Base-by-base conservation (phyloP, 2,329 filamentous ascomycete species). In the Orbilia ellipsospora region DNA sequence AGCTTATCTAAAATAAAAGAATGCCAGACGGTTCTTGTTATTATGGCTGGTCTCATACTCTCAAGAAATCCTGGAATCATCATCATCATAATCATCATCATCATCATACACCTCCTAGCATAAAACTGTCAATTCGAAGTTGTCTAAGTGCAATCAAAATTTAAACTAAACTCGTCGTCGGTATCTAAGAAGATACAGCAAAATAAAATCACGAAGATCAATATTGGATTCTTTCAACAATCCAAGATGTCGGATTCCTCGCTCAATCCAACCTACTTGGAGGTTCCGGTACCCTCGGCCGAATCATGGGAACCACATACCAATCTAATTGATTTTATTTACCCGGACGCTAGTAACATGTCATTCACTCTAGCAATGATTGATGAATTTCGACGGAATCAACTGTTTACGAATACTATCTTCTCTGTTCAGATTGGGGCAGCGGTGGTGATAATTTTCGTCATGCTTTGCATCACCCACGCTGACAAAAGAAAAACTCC, bases 361-460 rank as follows among this genome's bases (percentile, higher is more conserved):
- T 77, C 78, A n/a, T 70, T 79, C 28, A 62, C 73, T n/a, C 57
- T 79, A 26, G 55, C 45, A n/a, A 57, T 74, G 20, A 63, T 79
- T 12, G 74, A 79, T 51, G 26, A 45, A 4, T 72, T 77, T 51
- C 65, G 73, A 28, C 72, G 18, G 2, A 50, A 66, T 20, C 73
- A 77, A 61, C n/a, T 70, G 12, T 72, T 72, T 26, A 66, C 73
- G 18, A 36, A 20, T 23, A 18, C 60, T 10, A 90, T 89, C 82
- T 92, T 90, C 80, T 89, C 87, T 62, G 83, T 86, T 16, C 91
- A 94, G 81, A 85, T 93, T 61, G 92, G 92, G 31, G 88, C 90
- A 23, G 88, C 87, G 55, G 77, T 90, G 69, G 82, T 90, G 74
- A 87, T 93, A 79, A 83, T 94, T 16, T 78, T 90, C 51, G 84